Base-by-base conservation (phyloP, 306 rosid genomes). In the Aeschynomene evenia region DNA sequence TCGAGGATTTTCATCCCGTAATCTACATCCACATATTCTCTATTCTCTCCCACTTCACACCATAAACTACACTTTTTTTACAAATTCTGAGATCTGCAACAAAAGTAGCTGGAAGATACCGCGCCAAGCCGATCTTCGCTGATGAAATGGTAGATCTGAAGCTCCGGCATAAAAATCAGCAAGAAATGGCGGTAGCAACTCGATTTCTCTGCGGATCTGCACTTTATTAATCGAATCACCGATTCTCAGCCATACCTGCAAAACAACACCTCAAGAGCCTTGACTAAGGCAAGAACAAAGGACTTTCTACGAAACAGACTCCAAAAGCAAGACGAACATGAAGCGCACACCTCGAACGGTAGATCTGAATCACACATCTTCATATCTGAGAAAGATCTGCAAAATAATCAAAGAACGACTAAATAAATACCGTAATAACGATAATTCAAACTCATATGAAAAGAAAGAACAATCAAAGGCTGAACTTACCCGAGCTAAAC, bases 1-100 rank as follows among this genome's bases (percentile, higher is more conserved):
- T 15, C 1, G 8, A 73, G 82, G 52, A 13, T 21, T 2, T 40
- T 60, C 58, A 23, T 77, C 80, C 85, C 52, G 59, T 74, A 18
- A 70, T 66, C 89, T 73, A 90, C 91, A 90, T 88, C 90, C 86
- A 39, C 72, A 20, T 22, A 65, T 2, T 23, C 18, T 15, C 54
- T 3, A 19, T 16, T 15, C 53, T 51, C 28, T 50, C 53, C 22
- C 24, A 43, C 75, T 58, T 70, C 57, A 13, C 13, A 29, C 0
- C 40, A 26, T 43, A 39, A n/a, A 53, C 37, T 74, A 74, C 11
- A 16, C 12, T 62, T n/a, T 4, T 45, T 45, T 45, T 65, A 68
- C 76, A 77, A 50, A 3, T 33, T 34, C 69, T 4, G 7, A 54
- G 66, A 63, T 67, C 43, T 5, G 56, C 66, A 56, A 4, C 45